These are phyloP conservation scores for Sporothrix globosa DNA, from an alignment of 2,329 filamentous ascomycete species.

Conservation along the genomic window DNA sequence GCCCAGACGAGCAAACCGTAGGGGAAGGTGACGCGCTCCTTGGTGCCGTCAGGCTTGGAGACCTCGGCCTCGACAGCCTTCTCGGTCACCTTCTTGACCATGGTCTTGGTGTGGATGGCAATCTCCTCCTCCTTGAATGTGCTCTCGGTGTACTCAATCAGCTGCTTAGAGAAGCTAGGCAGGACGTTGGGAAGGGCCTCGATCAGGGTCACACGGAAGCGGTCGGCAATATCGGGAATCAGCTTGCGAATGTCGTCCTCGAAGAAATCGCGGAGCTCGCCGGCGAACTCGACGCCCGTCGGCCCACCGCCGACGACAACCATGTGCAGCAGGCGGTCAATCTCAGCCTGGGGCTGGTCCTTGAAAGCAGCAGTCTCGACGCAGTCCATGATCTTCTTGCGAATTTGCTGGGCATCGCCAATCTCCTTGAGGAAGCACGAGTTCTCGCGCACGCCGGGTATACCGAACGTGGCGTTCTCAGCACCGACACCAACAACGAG, in stretches of 20 bases:
- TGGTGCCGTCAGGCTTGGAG: slow-evolving; percentile 79
- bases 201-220: slow-evolving; percentile 96
- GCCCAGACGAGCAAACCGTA: slow-evolving; percentile 98
- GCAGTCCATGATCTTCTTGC: slow-evolving; percentile 99
- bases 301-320: slow-evolving; percentile 92
- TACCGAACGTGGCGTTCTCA: slow-evolving; percentile 98
- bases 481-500: slow-evolving; percentile 95
- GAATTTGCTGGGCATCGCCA: slow-evolving; percentile 90
- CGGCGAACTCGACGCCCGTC: slow-evolving; percentile 97
- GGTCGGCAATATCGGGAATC: slow-evolving; percentile 90
- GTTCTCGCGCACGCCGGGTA: slow-evolving; percentile 91
- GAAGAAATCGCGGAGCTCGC: slow-evolving; percentile 98
- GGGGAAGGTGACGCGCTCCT: slow-evolving; percentile 78
- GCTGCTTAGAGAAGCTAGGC: slow-evolving; percentile 97
- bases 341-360: slow-evolving; percentile 83
- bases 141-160: slow-evolving; percentile 99
- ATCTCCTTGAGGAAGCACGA: slow-evolving; percentile 99
- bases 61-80: slow-evolving; percentile 90
- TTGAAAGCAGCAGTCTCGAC: slow-evolving; percentile 99
- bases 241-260: slow-evolving; percentile 97
- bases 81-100: slow-evolving; percentile 96
- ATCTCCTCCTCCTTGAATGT: slow-evolving; percentile 99
- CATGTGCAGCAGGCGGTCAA: slow-evolving; percentile 96
- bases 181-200: slow-evolving; percentile 96
- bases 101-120: slow-evolving; percentile 95